Percentiles rank a stretch among this genome's conserved stretches.
Conservation (phyloP, 495 filamentous ascomycete genomes). For the Bryoglossum gracile region DNA sequence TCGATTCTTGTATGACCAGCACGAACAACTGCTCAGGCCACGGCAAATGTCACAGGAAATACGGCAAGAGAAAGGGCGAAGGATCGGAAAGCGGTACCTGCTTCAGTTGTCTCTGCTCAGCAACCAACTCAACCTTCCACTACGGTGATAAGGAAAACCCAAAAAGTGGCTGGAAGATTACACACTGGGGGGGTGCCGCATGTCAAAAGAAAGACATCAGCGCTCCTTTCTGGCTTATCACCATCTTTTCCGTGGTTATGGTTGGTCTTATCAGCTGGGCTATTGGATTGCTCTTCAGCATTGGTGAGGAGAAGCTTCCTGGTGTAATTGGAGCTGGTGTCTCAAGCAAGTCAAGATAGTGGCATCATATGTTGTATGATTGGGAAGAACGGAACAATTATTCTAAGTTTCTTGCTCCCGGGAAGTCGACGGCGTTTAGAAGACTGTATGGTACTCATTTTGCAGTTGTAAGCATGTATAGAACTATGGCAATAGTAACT, state of each 20-base stretch:
- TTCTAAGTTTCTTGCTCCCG: conserved; percentile 2
- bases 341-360: conserved; percentile 41
- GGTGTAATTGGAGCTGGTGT: conserved; percentile 86
- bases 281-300: conserved; percentile 66
- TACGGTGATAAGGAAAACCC: conserved; percentile 13
- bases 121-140: conserved; percentile 39
- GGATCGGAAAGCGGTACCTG: conserved; percentile 41
- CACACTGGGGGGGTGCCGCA: conserved; percentile 70
- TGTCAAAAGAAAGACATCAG: conserved; percentile 93
- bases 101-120: conserved; percentile 67
- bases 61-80: conserved; percentile 29
- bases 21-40: conserved; percentile 73
- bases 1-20: conserved; percentile 48
- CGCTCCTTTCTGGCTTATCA: conserved; percentile 77
- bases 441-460: conserved; percentile 19
- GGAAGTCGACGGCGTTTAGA: conserved; percentile 17
- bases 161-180: conserved; percentile 9
- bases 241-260: conserved; percentile 58
- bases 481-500: conserved; percentile 6
- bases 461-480: conserved; percentile 14
- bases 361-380: conserved; percentile 14
- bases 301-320: conserved; percentile 74
- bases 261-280: conserved; percentile 53
- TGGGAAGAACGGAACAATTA: conserved; percentile 2
- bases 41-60: conserved; percentile 61